phyloP scores from a whole-genome alignment of 768 basidiomycete species.

The Nidularia pulvinata region DNA sequence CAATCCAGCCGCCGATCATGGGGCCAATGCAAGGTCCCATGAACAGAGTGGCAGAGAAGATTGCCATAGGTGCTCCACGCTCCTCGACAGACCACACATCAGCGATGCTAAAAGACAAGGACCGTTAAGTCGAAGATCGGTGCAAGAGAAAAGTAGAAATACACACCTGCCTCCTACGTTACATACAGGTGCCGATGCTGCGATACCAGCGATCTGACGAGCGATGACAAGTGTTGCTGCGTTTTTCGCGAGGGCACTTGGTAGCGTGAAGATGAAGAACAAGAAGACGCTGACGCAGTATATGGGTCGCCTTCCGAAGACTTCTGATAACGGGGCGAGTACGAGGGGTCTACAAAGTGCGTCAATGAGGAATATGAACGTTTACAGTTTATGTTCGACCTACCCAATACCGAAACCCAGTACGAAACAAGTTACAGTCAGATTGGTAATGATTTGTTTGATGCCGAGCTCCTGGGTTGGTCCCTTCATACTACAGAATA shows the following conservation, averaged over 20 bases:
- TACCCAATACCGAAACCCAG: conserved; percentile 39
- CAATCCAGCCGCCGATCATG: conserved; percentile 47
- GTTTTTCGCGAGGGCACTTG: conserved; percentile 40
- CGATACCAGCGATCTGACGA: conserved; percentile 42
- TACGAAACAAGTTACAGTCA: conserved; percentile 41
- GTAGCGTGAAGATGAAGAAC: conserved; percentile 46
- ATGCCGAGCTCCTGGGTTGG: conserved; percentile 27
- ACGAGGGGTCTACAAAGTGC: conserved; percentile 26
- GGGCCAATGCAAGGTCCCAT: conserved; percentile 49
- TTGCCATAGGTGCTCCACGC: conserved; percentile 45
- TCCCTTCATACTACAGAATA: conserved; percentile 22
- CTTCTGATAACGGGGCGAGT: conserved; percentile 36
- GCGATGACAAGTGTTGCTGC: conserved; percentile 40
- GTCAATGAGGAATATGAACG: neutral
- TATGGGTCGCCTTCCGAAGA: conserved; percentile 32
- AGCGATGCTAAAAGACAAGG: conserved; percentile 17
- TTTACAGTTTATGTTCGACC: neutral
- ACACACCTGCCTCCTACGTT: conserved; percentile 40
- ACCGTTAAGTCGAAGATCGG: neutral
- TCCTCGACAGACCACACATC: conserved; percentile 40
- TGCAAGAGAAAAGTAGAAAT: too few relatives aligned
- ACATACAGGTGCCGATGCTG: conserved; percentile 40
- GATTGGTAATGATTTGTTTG: conserved; percentile 32
- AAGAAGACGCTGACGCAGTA: conserved; percentile 35
- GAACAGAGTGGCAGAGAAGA: conserved; percentile 48